phyloP scores from a whole-genome alignment of 1,139 yeast species.

The Suhomyces bolitotheri region DNA sequence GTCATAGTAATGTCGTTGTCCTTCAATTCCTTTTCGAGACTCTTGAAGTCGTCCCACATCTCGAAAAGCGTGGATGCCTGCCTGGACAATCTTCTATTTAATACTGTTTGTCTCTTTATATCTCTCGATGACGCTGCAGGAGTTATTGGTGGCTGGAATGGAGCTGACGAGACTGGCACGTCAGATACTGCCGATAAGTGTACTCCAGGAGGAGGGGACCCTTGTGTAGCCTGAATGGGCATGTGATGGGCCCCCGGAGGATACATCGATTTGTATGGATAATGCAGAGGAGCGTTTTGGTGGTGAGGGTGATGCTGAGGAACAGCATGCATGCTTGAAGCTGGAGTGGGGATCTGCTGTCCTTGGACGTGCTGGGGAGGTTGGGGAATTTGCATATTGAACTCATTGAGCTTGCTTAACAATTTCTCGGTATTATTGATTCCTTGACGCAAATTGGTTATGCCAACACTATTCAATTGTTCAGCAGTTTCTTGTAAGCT shows the following conservation, averaged over 20 bases:
- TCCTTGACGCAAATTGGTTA: conserved; percentile 19
- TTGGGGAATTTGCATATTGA: neutral
- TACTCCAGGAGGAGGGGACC: neutral
- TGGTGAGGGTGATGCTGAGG: neutral
- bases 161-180: conserved; percentile 3
- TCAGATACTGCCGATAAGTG: conserved; percentile 2
- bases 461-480: conserved; percentile 9
- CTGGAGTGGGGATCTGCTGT: neutral
- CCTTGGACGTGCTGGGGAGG: neutral
- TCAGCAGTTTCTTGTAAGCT: conserved; percentile 22
- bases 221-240: too few relatives aligned
- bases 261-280: conserved; percentile 1
- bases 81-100: conserved; percentile 31
- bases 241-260: neutral
- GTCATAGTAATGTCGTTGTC: conserved; percentile 32
- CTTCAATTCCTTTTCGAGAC: conserved; percentile 30
- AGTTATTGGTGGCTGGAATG: too few relatives aligned
- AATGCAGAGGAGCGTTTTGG: conserved; percentile 1
- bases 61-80: conserved; percentile 37
- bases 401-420: conserved; percentile 17
- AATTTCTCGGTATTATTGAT: conserved; percentile 21
- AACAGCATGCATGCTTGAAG: neutral
- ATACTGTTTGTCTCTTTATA: conserved; percentile 23
- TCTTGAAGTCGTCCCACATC: conserved; percentile 44
- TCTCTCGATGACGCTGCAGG: conserved; percentile 3